A percentile compares a stretch with the other conserved stretches of the same genome.
Conservation (phyloP, 495 filamentous ascomycete genomes). For the Talaromyces thailandensis region DNA sequence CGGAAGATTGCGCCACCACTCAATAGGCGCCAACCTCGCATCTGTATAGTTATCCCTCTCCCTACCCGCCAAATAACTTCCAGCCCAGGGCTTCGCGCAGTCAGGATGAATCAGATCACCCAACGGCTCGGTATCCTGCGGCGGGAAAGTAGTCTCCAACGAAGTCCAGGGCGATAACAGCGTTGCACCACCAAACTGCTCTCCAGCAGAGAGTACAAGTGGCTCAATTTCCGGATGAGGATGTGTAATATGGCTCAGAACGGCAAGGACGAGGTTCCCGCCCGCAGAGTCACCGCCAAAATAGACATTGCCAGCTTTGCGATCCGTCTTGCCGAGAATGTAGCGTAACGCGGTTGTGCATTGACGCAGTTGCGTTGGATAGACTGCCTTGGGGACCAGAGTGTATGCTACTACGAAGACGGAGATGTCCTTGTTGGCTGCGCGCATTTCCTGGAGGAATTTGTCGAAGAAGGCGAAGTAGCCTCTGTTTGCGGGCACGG, state of each 20-base stretch:
- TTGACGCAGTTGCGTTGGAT: conserved; percentile 53
- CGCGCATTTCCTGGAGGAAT: conserved; percentile 23
- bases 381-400: conserved; percentile 46
- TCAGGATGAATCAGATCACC: conserved; percentile 41
- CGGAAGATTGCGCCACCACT: conserved; percentile 43
- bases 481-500: conserved; percentile 36
- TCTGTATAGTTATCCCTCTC: conserved; percentile 47
- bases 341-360: conserved; percentile 42
- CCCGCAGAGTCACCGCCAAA: conserved; percentile 60
- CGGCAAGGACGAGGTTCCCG: conserved; percentile 46
- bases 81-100: conserved; percentile 36
- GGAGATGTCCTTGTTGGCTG: conserved; percentile 33
- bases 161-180: conserved; percentile 52
- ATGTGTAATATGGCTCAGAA: conserved; percentile 54
- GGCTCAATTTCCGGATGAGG: conserved; percentile 44
- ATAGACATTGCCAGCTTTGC: conserved; percentile 36
- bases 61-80: conserved; percentile 37
- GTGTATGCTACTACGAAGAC: conserved; percentile 48
- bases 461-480: conserved; percentile 45
- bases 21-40: conserved; percentile 35
- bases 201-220: conserved; percentile 7
- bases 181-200: conserved; percentile 34
- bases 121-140: conserved; percentile 33
- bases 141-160: conserved; percentile 32
- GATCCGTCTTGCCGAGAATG: conserved; percentile 34